Base-by-base conservation (phyloP, 1,139 yeast species). In the Magnusiomyces tetraspermus region DNA sequence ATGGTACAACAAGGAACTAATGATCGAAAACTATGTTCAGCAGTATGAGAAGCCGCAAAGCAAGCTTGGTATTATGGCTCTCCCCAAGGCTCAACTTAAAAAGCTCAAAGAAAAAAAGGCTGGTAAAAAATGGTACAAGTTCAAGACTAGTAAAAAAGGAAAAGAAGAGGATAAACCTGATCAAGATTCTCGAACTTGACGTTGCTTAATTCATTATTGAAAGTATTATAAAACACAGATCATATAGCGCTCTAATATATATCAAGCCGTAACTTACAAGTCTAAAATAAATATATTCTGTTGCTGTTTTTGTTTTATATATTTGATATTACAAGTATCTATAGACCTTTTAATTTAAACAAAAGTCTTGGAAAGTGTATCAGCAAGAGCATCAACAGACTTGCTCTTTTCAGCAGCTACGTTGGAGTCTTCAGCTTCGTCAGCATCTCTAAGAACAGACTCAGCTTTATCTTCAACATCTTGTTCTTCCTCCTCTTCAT, bases 401-500 rank as follows among this genome's bases (percentile, higher is more conserved):
- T 66, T 59, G 61, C 75, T 76, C 51, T 68, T 65, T 38, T 69
- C 71, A 33, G 58, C 63, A 24, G 68, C 63, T 17, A 67, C 70
- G 24, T 66, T 64, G 28, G 53, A 30, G 22, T 51, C 74, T 59
- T 79, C 80, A 55, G 76, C 76, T 50, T 78, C 80, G 49, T 73
- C 76, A 24, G 51, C 55, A 36, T 53, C 52, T 26, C 40, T 48
- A 19, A 53, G 33, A 45, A 48, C 42, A 21, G 46, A 17, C 54
- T 74, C 76, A 54, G 71, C 76, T 17, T 73, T 80, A 22, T 76
- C 85, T 4, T 79, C 85, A 15, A 80, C 89, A 3, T 78, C 85
- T 15, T 78, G 85, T 4, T 79, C 85, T 1, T 77, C 86, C 10
- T 80, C 87, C 57, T 85, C 95, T 53, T 84, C 95, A 24, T 86